These are phyloP conservation scores for Suillus hirtellus DNA, from an alignment of 768 basidiomycete genomes.

Conservation along the genomic window DNA sequence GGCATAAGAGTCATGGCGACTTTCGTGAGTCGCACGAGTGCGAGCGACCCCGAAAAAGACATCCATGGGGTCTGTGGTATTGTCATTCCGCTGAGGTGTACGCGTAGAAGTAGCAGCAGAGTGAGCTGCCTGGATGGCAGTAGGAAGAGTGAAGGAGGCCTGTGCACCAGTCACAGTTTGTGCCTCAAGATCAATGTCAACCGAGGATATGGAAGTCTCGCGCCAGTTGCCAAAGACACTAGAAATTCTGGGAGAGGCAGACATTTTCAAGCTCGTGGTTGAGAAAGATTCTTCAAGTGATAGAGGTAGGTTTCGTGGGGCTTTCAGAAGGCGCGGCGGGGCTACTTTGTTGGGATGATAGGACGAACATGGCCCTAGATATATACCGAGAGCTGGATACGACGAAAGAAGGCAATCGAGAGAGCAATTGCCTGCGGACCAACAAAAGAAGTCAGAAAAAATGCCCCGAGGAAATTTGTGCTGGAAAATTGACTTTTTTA, in stretches of 20 bases:
- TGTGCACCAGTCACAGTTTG: constrained; percentile 17
- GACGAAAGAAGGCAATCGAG: constrained; percentile 12
- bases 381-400: constrained; percentile 12
- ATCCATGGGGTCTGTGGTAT: constrained; percentile 20
- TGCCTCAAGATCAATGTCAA: constrained; percentile 20
- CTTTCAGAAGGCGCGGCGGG: not conserved
- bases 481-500: constrained; percentile 7
- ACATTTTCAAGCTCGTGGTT: constrained; percentile 10
- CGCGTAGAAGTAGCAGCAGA: constrained; percentile 9
- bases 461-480: not conserved
- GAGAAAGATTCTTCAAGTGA: not conserved
- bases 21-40: constrained; percentile 28
- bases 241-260: constrained; percentile 12
- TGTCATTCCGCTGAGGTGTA: constrained; percentile 8
- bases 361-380: constrained; percentile 8
- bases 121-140: constrained; percentile 11
- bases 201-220: constrained; percentile 11
- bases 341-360: constrained; percentile 8
- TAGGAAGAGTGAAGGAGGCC: constrained; percentile 12
- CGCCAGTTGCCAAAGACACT: constrained; percentile 21
- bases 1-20: constrained; percentile 32
- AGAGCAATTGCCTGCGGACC: constrained; percentile 14
- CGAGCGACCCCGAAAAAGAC: constrained; percentile 32
- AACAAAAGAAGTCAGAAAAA: constrained; percentile 11
- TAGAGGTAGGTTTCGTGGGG: not conserved